Conservation (phyloP, 192 early-diverging fungal species). For the Umbelopsis vinacea region DNA sequence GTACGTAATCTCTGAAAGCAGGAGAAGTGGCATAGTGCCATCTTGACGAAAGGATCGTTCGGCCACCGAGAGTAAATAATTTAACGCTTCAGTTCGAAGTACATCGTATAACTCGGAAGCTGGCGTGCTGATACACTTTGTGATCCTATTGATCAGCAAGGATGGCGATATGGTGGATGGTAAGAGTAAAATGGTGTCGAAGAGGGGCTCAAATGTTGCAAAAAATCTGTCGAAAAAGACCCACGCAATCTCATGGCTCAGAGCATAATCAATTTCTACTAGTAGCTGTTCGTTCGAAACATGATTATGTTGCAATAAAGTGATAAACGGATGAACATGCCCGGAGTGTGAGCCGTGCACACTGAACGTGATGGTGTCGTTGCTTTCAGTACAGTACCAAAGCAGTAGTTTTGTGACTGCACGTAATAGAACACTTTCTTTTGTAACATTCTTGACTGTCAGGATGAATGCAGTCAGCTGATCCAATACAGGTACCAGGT, state of each 20-base stretch:
- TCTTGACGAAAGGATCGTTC: constrained; percentile 26
- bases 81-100: neutral
- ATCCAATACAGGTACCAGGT: neutral
- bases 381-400: neutral
- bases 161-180: constrained; percentile 5
- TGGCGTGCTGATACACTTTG: neutral
- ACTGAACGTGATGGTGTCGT: neutral
- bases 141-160: constrained; percentile 25
- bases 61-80: constrained; percentile 20
- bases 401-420: neutral
- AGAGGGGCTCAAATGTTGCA: constrained; percentile 5
- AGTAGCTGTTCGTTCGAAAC: neutral
- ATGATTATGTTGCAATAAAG: neutral
- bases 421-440: neutral
- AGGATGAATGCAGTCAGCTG: neutral
- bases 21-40: neutral
- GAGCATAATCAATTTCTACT: constrained; percentile 11
- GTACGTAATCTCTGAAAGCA: constrained; percentile 14
- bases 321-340: neutral
- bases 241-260: neutral
- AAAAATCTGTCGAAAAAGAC: neutral
- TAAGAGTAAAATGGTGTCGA: constrained; percentile 22
- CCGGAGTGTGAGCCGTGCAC: neutral
- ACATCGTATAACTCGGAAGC: constrained; percentile 6
- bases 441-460: neutral